Evolutionary conservation across 2,329 filamentous ascomycete species (phyloP).

Genomic region (Colletotrichum sp.): DNA sequence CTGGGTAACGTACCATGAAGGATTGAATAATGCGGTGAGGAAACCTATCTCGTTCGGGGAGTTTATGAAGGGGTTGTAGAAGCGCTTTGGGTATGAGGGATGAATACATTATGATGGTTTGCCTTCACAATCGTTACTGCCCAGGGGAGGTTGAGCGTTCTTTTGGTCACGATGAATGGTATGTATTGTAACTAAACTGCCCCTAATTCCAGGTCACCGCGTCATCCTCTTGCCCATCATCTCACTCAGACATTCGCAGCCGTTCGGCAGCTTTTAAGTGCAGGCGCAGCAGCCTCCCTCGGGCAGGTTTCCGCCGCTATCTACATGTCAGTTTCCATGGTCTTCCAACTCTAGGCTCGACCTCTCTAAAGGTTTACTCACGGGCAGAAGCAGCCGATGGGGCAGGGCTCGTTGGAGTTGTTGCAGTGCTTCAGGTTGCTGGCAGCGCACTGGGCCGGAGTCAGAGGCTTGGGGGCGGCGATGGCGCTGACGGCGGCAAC

Average conservation of each 20-base stretch:
- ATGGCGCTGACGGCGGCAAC: background rate
- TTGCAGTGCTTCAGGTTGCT: background rate
- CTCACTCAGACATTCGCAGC: background rate
- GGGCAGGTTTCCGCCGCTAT: background rate
- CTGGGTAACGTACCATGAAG: conserved; percentile 91
- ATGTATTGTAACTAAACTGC: background rate
- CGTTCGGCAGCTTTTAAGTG: background rate
- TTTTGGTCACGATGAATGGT: background rate
- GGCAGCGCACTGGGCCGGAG: background rate
- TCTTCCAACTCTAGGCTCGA: rapidly evolving
- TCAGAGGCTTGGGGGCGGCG: background rate
- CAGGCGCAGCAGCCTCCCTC: background rate
- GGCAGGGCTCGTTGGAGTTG: background rate
- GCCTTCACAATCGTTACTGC: background rate
- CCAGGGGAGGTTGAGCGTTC: background rate
- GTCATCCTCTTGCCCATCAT: background rate
- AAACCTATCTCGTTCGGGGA: conserved; percentile 86
- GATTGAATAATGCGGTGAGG: conserved; percentile 88
- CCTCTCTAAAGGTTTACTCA: background rate
- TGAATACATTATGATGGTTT: background rate
- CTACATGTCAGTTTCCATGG: background rate
- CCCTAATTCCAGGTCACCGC: background rate
- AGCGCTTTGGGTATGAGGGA: background rate
- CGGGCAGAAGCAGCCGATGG: background rate
- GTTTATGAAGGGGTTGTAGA: conserved; percentile 70